Base-by-base conservation (phyloP, 495 filamentous ascomycete species). In the Tuber indicum region DNA sequence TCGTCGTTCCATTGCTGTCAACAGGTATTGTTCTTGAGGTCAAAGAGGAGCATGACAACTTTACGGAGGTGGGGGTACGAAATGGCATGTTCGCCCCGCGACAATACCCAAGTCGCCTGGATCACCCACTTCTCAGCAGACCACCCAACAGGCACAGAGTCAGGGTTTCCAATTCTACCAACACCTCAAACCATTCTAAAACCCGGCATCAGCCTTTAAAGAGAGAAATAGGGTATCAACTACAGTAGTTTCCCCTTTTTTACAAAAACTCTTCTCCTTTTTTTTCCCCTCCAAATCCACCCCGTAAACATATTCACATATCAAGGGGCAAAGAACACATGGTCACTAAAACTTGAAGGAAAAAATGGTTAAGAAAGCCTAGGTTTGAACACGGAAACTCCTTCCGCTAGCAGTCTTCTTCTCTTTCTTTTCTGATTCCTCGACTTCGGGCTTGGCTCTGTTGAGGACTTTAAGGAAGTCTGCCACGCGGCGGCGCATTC, bases 321-420 rank as follows among this genome's bases (percentile, higher is more conserved):
- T 12, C 52, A 62, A 62, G 10, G 26, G 52, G n/a, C 16, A 62
- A 32, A 62, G 26, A 4, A n/a, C 52, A 32, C n/a, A n/a, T 16
- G 12, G 52, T 32, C n/a, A 62, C 10, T 32, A 32, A 62, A 62
- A 62, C n/a, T 26, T 1, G n/a, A 32, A 32, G 52, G n/a, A 32
- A 62, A 16, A 73, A 70, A 32, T 32, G 21, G 8, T 19, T 39
- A 26, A 17, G 62, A 44, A 72, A 32, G 39, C 32, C 74, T 80
- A 80, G 62, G 73, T 87, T 77, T 92, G 90, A 70, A 93, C 92
- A 83, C 91, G 91, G 89, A 98, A 99, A 36, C 92, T 97, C 78
- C 96, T 90, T 78, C 96, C 96, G 86, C 93, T 98, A 43, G 96
- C 96, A 46, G 96, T 99, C 90, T 98, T 99, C 82, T 93, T 90